These are phyloP conservation scores for Candida sp. DNA, from an alignment of 1,139 yeast species.

Conservation along the genomic window DNA sequence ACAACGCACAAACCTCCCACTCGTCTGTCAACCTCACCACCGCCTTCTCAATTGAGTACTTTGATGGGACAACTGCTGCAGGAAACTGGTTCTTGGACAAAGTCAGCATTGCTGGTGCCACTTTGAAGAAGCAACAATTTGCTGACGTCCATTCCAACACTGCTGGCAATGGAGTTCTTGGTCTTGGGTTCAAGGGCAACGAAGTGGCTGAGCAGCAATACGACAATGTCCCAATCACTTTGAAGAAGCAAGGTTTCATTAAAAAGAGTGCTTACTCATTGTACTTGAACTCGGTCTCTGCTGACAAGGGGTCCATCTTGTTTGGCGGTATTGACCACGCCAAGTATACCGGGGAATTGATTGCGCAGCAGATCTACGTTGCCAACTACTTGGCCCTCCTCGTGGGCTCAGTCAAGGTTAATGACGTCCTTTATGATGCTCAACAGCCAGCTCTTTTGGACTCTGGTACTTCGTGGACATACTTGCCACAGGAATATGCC, in stretches of 20 bases:
- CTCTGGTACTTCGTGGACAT: slow-evolving; percentile 33
- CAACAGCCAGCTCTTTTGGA: slow-evolving; percentile 17
- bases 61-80: slow-evolving; percentile 33
- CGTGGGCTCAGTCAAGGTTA: not conserved
- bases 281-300: slow-evolving; percentile 27
- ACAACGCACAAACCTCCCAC: slow-evolving; percentile 7
- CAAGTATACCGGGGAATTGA: slow-evolving; percentile 26
- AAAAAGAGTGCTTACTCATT: slow-evolving; percentile 41
- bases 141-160: slow-evolving; percentile 17
- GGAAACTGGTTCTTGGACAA: slow-evolving; percentile 59
- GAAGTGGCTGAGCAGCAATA: slow-evolving; percentile 19
- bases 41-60: slow-evolving; percentile 14
- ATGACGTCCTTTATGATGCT: not conserved
- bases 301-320: slow-evolving; percentile 26
- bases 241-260: slow-evolving; percentile 49
- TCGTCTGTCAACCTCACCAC: slow-evolving; percentile 10
- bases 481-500: slow-evolving; percentile 22
- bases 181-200: slow-evolving; percentile 21
- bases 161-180: slow-evolving; percentile 20
- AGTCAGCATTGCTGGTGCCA: slow-evolving; percentile 15
- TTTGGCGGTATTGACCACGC: slow-evolving; percentile 36
- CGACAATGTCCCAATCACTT: slow-evolving; percentile 33
- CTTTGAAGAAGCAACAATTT: slow-evolving; percentile 17
- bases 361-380: slow-evolving; percentile 9
- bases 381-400: slow-evolving; percentile 2